Conservation (phyloP, 108 stramenopile genomes). For the Craspedostauros australis region DNA sequence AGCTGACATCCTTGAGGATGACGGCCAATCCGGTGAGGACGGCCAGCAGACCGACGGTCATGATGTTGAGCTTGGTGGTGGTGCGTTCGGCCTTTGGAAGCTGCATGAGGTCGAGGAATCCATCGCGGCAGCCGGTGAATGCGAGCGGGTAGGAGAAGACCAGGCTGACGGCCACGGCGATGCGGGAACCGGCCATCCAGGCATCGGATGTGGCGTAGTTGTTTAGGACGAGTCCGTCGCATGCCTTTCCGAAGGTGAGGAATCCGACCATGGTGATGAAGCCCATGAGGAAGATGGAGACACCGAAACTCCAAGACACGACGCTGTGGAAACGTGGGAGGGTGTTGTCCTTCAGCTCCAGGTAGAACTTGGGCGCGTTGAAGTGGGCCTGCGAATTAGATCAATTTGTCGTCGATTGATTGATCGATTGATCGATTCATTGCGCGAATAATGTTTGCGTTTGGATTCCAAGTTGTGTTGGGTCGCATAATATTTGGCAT, state of each 20-base stretch:
- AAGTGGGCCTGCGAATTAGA: constrained; percentile 90
- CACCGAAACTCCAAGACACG: constrained; percentile 70
- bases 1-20: constrained; percentile 72
- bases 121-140: constrained; percentile 80
- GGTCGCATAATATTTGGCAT: too few species aligned
- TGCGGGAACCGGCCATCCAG: constrained; percentile 77
- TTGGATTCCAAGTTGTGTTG: too few species aligned
- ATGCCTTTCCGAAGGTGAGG: constrained; percentile 83
- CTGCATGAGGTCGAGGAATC: constrained; percentile 70
- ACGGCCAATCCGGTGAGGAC: constrained; percentile 60
- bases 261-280: constrained; percentile 85
- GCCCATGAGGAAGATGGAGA: constrained; percentile 59
- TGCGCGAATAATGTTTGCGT: too few species aligned
- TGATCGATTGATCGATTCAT: too few species aligned
- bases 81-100: constrained; percentile 50
- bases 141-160: constrained; percentile 69
- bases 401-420: too few species aligned
- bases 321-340: constrained; percentile 71
- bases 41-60: constrained; percentile 53
- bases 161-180: constrained; percentile 87
- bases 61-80: constrained; percentile 37
- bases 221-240: constrained; percentile 88
- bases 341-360: constrained; percentile 89
- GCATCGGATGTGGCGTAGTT: constrained; percentile 87
- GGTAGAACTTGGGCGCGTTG: constrained; percentile 92